Percentiles rank a stretch among this genome's conserved stretches.
These are phyloP conservation scores for Fusarium virguliforme DNA, from an alignment of 2,329 filamentous ascomycete species.

Conservation along the genomic window DNA sequence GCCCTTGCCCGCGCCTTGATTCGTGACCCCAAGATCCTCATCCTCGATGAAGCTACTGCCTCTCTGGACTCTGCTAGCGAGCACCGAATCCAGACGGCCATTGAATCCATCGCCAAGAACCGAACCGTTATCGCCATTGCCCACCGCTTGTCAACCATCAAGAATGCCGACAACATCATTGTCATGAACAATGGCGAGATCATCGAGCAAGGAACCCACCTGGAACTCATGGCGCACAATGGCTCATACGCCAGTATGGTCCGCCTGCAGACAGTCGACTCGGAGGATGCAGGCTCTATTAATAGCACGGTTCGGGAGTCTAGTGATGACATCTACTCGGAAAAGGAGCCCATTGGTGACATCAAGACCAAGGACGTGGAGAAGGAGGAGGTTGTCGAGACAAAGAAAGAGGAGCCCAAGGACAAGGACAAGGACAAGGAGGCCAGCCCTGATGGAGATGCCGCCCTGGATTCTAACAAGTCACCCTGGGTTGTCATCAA, in stretches of 20 bases:
- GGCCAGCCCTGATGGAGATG: conserved; percentile 51
- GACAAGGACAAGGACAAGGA: conserved; percentile 55
- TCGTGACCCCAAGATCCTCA: conserved; percentile 69
- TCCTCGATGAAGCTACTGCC: conserved; percentile 75
- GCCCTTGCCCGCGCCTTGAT: conserved; percentile 73
- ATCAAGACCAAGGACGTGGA: conserved; percentile 52
- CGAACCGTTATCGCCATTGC: conserved; percentile 79
- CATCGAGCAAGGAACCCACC: conserved; percentile 76
- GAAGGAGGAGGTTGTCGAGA: conserved; percentile 60
- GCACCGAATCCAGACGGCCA: conserved; percentile 66
- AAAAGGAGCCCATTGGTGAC: conserved; percentile 59
- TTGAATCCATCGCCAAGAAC: conserved; percentile 64
- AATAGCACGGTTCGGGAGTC: conserved; percentile 54
- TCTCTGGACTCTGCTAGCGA: conserved; percentile 74
- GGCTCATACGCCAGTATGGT: conserved; percentile 70
- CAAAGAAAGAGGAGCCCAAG: conserved; percentile 52
- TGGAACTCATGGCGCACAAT: conserved; percentile 69
- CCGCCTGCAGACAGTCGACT: conserved; percentile 59
- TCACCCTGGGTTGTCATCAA: conserved; percentile 59
- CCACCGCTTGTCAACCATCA: conserved; percentile 74
- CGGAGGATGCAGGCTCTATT: conserved; percentile 52
- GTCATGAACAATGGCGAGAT: conserved; percentile 74
- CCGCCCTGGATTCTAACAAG: conserved; percentile 60
- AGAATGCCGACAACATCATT: conserved; percentile 77
- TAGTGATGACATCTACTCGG: conserved; percentile 61